A percentile compares a stretch with the other conserved stretches of the same genome.
phyloP scores from a whole-genome alignment of 768 basidiomycete species.

The Wakefieldia striispora region DNA sequence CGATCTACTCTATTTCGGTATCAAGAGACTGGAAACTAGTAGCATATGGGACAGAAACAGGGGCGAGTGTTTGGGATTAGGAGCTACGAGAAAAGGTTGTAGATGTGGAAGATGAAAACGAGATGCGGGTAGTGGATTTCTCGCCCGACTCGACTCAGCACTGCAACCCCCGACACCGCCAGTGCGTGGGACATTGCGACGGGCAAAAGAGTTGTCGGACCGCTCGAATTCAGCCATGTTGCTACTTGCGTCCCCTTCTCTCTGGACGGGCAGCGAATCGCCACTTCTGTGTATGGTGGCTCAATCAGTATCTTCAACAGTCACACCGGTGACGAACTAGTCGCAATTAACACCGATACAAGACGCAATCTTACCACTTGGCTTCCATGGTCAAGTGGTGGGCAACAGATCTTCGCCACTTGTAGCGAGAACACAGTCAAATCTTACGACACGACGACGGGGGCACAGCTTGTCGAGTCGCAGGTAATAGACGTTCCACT shows the following conservation, averaged over 20 bases:
- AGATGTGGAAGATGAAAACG: background rate
- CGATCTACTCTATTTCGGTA: too few relatives aligned
- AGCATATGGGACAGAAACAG: background rate
- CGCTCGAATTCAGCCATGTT: background rate
- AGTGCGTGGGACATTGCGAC: slow-evolving; percentile 1
- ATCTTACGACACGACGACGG: too few relatives aligned
- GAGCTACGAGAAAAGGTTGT: background rate
- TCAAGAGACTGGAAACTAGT: background rate
- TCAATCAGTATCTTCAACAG: background rate
- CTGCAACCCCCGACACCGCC: too few relatives aligned
- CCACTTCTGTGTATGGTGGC: background rate
- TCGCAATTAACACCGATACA: background rate
- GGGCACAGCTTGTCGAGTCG: too few relatives aligned
- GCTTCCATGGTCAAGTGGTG: too few relatives aligned
- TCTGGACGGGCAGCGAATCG: background rate
- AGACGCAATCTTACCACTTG: too few relatives aligned
- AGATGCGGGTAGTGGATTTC: too few relatives aligned
- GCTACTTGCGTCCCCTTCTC: background rate
- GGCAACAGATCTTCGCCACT: too few relatives aligned
- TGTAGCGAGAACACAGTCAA: too few relatives aligned
- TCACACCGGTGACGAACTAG: background rate
- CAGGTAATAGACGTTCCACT: too few relatives aligned
- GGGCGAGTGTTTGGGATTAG: background rate
- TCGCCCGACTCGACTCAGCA: background rate
- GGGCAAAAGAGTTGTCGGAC: background rate